phyloP scores from a whole-genome alignment of 1,284 basidiomycete genomes.

The Ganoderma meredithae region DNA sequence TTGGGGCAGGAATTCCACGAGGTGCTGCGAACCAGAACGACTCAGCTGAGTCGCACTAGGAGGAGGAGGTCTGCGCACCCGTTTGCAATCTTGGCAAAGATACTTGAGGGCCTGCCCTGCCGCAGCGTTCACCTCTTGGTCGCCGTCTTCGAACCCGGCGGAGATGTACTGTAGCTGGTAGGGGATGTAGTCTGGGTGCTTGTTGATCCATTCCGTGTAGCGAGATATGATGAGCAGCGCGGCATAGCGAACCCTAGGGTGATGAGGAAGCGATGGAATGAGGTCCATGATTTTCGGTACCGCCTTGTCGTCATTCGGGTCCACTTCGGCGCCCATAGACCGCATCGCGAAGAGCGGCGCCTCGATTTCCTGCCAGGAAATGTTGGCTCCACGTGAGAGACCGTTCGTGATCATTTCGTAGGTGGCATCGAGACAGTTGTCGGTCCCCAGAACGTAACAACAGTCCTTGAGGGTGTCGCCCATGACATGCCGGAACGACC shows the following conservation, averaged over 20 bases:
- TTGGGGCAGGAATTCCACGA: conserved; percentile 92
- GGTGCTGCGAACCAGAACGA: conserved; percentile 61
- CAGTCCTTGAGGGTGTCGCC: conserved; percentile 99
- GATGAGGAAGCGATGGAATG: conserved; percentile 88
- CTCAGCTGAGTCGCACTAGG: conserved; percentile 11
- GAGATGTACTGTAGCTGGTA: conserved; percentile 93
- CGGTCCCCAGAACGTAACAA: conserved; percentile 92
- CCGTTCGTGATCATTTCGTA: conserved; percentile 84
- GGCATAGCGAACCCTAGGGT: conserved; percentile 95
- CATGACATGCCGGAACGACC: conserved; percentile 97
- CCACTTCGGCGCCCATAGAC: conserved; percentile 96
- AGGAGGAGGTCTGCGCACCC: conserved; percentile 52
- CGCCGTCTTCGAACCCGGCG: conserved; percentile 85
- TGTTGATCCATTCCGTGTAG: conserved; percentile 97
- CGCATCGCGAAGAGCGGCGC: conserved; percentile 98
- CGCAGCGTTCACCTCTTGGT: conserved; percentile 88
- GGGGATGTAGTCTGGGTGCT: conserved; percentile 88
- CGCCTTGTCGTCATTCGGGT: conserved; percentile 83
- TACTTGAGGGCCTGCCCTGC: conserved; percentile 97
- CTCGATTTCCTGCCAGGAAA: conserved; percentile 96
- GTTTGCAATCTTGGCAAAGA: conserved; percentile 96
- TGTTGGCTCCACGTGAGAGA: conserved; percentile 60
- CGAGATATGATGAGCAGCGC: conserved; percentile 94
- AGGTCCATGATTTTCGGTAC: conserved; percentile 97
- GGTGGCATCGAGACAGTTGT: conserved; percentile 83